These are phyloP conservation scores for Nicotiana benthamiana DNA, from an alignment of 257 asterid genomes.

Conservation along the genomic window DNA sequence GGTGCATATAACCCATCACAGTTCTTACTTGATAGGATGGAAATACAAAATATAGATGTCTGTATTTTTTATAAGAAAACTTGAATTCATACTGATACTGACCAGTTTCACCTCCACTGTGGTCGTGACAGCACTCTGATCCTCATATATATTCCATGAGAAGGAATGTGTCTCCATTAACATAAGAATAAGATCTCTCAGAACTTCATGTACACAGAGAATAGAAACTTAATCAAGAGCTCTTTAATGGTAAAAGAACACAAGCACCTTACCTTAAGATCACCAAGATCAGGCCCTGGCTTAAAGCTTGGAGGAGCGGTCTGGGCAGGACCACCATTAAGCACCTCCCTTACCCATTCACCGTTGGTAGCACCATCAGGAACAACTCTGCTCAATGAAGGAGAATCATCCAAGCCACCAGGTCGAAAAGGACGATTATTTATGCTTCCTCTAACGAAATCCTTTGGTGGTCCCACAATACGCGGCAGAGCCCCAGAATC, in stretches of 20 bases:
- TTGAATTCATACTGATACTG: slow-evolving; percentile 26
- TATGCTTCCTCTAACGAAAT: slow-evolving; percentile 87
- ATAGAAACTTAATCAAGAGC: background rate
- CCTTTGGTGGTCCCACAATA: slow-evolving; percentile 81
- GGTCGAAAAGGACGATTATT: slow-evolving; percentile 87
- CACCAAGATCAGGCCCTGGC: slow-evolving; percentile 70
- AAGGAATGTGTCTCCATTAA: slow-evolving; percentile 48
- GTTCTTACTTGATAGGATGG: background rate
- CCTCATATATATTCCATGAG: slow-evolving; percentile 50
- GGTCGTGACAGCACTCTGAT: slow-evolving; percentile 29
- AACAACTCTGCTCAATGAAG: slow-evolving; percentile 42
- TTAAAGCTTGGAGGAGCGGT: slow-evolving; percentile 68
- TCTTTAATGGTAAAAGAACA: background rate
- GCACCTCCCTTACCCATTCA: slow-evolving; percentile 76
- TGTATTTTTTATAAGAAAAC: background rate
- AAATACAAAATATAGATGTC: background rate
- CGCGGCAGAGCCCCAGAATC: slow-evolving; percentile 85
- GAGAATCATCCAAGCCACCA: slow-evolving; percentile 70
- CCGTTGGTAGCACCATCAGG: slow-evolving; percentile 85
- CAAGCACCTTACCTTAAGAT: slow-evolving; percentile 51
- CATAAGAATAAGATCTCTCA: slow-evolving; percentile 8
- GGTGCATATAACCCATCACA: background rate
- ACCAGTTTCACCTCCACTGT: slow-evolving; percentile 48
- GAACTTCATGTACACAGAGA: background rate
- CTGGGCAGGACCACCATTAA: slow-evolving; percentile 71